Base-by-base conservation (phyloP, 345 rosid species). In the Melaleuca quinquenervia region DNA sequence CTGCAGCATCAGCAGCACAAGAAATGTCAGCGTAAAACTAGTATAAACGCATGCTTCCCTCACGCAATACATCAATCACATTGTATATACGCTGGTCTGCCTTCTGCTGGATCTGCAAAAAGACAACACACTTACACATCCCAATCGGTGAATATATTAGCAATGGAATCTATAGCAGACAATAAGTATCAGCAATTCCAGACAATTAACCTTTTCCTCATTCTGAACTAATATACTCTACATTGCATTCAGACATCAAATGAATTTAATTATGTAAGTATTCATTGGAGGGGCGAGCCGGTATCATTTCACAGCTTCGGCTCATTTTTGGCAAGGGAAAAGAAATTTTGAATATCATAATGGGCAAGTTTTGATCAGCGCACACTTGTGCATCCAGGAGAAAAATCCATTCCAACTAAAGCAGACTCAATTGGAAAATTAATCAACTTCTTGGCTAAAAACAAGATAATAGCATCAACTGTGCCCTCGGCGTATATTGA, bases 401-500 rank as follows among this genome's bases (percentile, higher is more conserved):
- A n/a, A n/a, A n/a, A n/a, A n/a, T n/a, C n/a, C n/a, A n/a, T n/a
- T n/a, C n/a, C n/a, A n/a, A n/a, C n/a, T n/a, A n/a, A n/a, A n/a
- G n/a, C n/a, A n/a, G n/a, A n/a, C n/a, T n/a, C n/a, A n/a, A n/a
- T 8, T 54, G 21, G 80, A 64, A 86, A 87, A 6, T 84, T 26
- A n/a, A n/a, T n/a, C n/a, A n/a, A n/a, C n/a, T n/a, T n/a, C n/a
- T n/a, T n/a, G n/a, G n/a, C n/a, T n/a, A n/a, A n/a, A n/a, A n/a
- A n/a, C n/a, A n/a, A n/a, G n/a, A n/a, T n/a, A n/a, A n/a, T n/a
- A n/a, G n/a, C n/a, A n/a, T n/a, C n/a, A n/a, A n/a, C n/a, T n/a
- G n/a, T 41, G 54, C 99, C 98, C 91, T 97, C 95, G 9, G 96
- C 96, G 54, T 96, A 97, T 84, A 95, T 95, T 7, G 95, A 97